Conservation (phyloP, 352 stramenopile genomes). For the Globisporangium rhizosaccharum region DNA sequence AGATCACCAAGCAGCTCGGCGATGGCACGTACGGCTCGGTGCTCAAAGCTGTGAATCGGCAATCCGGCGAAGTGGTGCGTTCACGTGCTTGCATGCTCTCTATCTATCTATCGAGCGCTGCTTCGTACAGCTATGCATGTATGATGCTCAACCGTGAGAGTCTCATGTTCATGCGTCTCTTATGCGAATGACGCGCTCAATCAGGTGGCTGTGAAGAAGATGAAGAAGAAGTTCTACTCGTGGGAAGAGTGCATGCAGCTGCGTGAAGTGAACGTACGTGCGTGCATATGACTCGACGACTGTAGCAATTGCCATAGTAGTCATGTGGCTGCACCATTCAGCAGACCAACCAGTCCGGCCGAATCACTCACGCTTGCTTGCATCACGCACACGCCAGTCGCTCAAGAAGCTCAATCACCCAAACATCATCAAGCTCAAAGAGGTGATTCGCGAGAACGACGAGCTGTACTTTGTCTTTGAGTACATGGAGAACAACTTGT, state of each 20-base stretch:
- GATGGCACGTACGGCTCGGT: conserved; percentile 95
- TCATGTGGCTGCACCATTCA: no score
- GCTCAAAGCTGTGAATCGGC: conserved; percentile 91
- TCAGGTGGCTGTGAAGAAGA: conserved; percentile 95
- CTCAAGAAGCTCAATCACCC: conserved; percentile 95
- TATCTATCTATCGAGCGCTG: background rate
- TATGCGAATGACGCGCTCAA: background rate
- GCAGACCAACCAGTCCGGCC: no score
- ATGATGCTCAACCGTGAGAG: no score
- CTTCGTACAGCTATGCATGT: background rate
- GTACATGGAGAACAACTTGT: conserved; percentile 98
- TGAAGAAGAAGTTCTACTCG: conserved; percentile 97
- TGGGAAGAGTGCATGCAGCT: conserved; percentile 96
- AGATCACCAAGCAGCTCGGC: conserved; percentile 93
- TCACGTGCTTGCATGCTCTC: background rate
- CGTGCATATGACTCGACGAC: background rate
- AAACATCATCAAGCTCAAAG: conserved; percentile 98
- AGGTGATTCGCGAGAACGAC: conserved; percentile 97
- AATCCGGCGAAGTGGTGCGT: conserved; percentile 90
- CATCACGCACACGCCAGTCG: conserved; percentile 32
- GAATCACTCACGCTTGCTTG: background rate
- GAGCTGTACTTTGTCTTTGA: conserved; percentile 99
- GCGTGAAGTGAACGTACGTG: conserved; percentile 93
- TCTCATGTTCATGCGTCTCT: background rate
- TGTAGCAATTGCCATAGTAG: no score